Evolutionary conservation across 345 rosid genomes (phyloP), one percentile per base, ranked within the genome.

Genomic region (Eucalyptus guilfoylei): DNA sequence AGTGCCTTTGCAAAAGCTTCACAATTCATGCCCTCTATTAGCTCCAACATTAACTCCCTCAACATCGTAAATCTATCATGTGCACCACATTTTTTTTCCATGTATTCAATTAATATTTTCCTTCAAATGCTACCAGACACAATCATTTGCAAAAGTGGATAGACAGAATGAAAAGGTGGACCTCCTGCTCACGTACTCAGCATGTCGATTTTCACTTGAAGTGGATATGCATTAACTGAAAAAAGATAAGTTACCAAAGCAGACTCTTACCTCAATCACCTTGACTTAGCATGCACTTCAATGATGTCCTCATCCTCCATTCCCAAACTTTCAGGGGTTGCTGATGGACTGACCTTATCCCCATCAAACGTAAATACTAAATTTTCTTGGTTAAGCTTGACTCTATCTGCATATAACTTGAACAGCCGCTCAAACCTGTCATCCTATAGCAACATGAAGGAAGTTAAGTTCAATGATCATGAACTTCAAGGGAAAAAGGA

Each of bases 251-350:
- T 76, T 37, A 76, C 83, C 83, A 76, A 37, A 76, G 83, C 28
- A 76, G 83, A 76, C 42, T 86, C 54, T 88, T 85, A 90, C 92
- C 92, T 91, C n/a, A 5, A 86, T 96, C 94, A 95, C 72, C 93
- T 91, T 83, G 93, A 92, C 93, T 92, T 96, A 50, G 81, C 86
- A 90, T 93, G 93, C 87, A 96, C 99, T 94, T 96, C 98, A 88
- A 97, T 94, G 81, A 96, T 95, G 92, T 97, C 99, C 50, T 94
- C 91, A n/a, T 97, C 98, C 88, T 97, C 99, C 98, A 97, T 95
- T 28, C 91, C 99, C 62, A 97, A 98, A 90, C 93, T 88, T 86
- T 89, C 90, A 55, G 99, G 99, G 40, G 98, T 97, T 37, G 94
- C 93, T 7, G 93, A 67, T 44, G 95, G 95, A 92, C 90, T 90